Percentiles rank a stretch among this genome's conserved stretches.
phyloP scores from a whole-genome alignment of 768 basidiomycete genomes.

The Phanerodontia chrysosporium region DNA sequence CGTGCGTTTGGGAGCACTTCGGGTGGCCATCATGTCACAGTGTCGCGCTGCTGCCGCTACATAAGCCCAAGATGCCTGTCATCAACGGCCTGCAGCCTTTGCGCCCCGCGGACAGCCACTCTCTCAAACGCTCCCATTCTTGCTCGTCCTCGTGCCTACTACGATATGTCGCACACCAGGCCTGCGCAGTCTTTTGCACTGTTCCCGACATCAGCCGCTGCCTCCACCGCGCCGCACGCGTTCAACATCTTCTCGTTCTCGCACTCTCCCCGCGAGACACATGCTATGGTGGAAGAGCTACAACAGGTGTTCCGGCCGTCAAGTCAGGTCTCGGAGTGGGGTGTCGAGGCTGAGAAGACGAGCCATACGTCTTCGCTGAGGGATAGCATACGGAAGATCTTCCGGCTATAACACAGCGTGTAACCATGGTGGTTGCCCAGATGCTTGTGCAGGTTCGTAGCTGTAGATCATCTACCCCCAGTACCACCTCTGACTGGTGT shows the following conservation, averaged over 20 bases:
- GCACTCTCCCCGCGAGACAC: constrained; percentile 20
- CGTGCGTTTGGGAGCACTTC: not conserved
- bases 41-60: not conserved
- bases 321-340: not conserved
- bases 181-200: constrained; percentile 7
- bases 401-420: constrained; percentile 16
- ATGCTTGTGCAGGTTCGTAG: too few relatives aligned
- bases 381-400: constrained; percentile 14
- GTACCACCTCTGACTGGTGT: too few relatives aligned
- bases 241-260: constrained; percentile 18
- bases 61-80: not conserved
- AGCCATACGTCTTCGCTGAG: constrained; percentile 16
- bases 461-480: too few relatives aligned
- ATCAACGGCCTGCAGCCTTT: not conserved
- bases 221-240: constrained; percentile 12
- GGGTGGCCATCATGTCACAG: not conserved
- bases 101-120: not conserved
- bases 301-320: constrained; percentile 3
- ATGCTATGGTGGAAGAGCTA: constrained; percentile 18
- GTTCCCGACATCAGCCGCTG: constrained; percentile 17
- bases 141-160: not conserved
- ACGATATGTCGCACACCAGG: constrained; percentile 6
- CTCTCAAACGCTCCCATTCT: not conserved
- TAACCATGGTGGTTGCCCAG: too few relatives aligned
- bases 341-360: not conserved